Conservation (phyloP, 768 basidiomycete species). For the Gymnopilus junonius region DNA sequence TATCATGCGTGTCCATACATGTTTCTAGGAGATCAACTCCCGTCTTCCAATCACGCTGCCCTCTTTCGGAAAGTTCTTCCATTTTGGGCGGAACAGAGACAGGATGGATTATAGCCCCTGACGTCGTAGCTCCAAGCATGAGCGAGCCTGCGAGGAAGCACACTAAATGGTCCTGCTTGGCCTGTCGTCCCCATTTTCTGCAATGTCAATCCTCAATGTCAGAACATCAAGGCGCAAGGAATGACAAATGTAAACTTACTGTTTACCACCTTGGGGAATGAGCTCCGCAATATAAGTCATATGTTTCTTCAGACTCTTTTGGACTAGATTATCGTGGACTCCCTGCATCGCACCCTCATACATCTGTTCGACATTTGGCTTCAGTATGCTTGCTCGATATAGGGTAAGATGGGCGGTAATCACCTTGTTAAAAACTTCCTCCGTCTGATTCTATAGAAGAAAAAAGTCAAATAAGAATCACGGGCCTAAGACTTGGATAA, state of each 20-base stretch:
- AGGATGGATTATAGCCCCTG: conserved; percentile 48
- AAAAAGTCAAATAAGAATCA: background rate
- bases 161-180: conserved; percentile 94
- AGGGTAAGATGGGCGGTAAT: background rate
- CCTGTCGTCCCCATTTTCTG: conserved; percentile 69
- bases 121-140: conserved; percentile 80
- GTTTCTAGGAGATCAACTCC: conserved; percentile 82
- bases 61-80: conserved; percentile 56
- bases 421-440: background rate
- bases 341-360: conserved; percentile 84
- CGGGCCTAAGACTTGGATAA: background rate
- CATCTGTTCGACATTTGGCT: conserved; percentile 53
- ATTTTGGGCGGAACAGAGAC: conserved; percentile 69
- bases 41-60: conserved; percentile 76
- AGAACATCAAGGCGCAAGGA: background rate
- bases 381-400: background rate
- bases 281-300: conserved; percentile 83
- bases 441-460: background rate
- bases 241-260: conserved; percentile 25
- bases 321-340: conserved; percentile 73
- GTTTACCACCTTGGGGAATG: conserved; percentile 51
- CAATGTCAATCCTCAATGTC: background rate
- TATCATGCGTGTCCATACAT: conserved; percentile 83
- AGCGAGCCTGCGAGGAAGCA: conserved; percentile 94
- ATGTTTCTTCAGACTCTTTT: conserved; percentile 56